These are phyloP conservation scores for Bathelium albidoporum DNA, from an alignment of 495 filamentous ascomycete species.

Conservation along the genomic window DNA sequence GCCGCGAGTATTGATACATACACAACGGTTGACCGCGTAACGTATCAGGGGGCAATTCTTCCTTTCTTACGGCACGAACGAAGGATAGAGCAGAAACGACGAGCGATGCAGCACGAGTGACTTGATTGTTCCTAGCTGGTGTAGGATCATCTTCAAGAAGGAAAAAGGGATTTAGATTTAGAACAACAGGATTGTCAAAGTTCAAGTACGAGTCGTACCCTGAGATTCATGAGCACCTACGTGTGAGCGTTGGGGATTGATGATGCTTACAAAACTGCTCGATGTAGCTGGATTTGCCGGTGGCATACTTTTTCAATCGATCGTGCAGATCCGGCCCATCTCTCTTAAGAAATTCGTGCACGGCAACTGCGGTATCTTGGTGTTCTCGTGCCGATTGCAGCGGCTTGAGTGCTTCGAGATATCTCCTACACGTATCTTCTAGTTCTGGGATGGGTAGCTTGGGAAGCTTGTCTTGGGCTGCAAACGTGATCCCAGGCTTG, in stretches of 20 bases:
- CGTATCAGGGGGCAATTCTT: conserved; percentile 87
- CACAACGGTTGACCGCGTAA: conserved; percentile 71
- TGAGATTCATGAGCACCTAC: conserved; percentile 29
- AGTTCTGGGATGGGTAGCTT: conserved; percentile 95
- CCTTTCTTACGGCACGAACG: conserved; percentile 82
- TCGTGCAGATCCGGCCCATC: conserved; percentile 84
- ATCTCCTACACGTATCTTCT: conserved; percentile 66
- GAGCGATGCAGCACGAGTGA: conserved; percentile 86
- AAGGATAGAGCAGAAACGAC: conserved; percentile 85
- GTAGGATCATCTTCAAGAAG: conserved; percentile 95
- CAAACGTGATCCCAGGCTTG: conserved; percentile 72
- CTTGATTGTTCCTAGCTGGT: conserved; percentile 89
- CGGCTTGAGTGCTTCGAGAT: conserved; percentile 69
- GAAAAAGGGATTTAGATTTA: conserved; percentile 98
- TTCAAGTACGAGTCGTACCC: conserved; percentile 99
- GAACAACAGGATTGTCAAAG: conserved; percentile 93
- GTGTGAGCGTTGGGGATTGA: neutral
- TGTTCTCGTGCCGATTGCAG: conserved; percentile 76
- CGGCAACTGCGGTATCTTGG: conserved; percentile 67
- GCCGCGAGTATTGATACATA: conserved; percentile 96
- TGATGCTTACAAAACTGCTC: conserved; percentile 87
- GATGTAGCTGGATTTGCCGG: conserved; percentile 87
- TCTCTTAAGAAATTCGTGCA: conserved; percentile 71
- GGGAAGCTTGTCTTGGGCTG: conserved; percentile 75
- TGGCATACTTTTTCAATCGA: conserved; percentile 85